phyloP scores from a whole-genome alignment of 148 eudicot species.

The Cornus suecica region DNA sequence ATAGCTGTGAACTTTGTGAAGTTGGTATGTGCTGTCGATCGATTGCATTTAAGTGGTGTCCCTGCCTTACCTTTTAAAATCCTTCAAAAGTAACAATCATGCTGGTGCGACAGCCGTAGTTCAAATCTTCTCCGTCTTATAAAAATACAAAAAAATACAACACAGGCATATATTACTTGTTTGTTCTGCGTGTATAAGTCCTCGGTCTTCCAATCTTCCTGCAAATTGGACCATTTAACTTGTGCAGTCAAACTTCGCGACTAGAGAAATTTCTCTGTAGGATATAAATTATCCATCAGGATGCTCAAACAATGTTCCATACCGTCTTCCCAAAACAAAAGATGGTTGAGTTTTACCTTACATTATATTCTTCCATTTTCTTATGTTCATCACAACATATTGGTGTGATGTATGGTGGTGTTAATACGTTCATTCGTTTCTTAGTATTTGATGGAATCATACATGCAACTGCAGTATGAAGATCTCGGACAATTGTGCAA shows the following conservation, averaged over 20 bases:
- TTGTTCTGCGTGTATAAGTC: background rate
- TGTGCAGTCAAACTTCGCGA: background rate
- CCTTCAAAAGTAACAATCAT: background rate
- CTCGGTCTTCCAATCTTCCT: no score
- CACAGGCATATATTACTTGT: background rate
- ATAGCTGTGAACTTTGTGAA: background rate
- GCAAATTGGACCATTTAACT: background rate
- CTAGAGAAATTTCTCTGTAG: background rate
- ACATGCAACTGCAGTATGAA: slow-evolving; percentile 41
- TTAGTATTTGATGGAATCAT: background rate
- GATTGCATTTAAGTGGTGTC: background rate
- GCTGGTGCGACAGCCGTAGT: background rate
- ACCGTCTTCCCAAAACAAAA: background rate
- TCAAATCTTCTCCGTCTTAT: no score
- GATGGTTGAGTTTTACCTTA: background rate
- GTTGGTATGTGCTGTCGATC: background rate
- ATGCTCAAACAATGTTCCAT: background rate
- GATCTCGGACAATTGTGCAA: slow-evolving; percentile 64
- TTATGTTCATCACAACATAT: background rate
- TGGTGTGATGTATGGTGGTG: background rate
- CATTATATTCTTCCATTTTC: no score
- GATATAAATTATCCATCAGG: background rate
- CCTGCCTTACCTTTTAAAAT: background rate
- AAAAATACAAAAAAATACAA: no score
- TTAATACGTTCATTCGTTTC: background rate